Percentiles rank a stretch among this genome's conserved stretches.
Conservation (phyloP, 208 protist species). For the Trypanosoma vivax region DNA sequence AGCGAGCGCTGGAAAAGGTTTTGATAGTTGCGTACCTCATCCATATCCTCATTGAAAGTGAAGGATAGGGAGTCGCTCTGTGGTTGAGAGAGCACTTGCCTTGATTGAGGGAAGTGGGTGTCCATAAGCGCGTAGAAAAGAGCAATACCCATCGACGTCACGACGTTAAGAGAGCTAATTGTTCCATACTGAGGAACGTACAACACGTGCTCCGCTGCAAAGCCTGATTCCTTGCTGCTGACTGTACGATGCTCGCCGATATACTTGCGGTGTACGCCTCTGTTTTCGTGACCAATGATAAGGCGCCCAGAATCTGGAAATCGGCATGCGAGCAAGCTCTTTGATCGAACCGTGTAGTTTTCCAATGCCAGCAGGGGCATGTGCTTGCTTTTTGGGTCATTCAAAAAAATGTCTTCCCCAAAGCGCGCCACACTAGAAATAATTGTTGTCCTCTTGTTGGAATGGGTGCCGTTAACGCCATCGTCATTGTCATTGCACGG, state of each 20-base stretch:
- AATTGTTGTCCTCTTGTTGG: neutral
- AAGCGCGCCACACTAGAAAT: constrained; percentile 30
- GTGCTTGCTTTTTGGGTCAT: neutral
- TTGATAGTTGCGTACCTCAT: constrained; percentile 15
- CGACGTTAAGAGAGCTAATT: constrained; percentile 87
- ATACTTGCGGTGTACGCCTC: constrained; percentile 53
- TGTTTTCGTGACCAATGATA: constrained; percentile 82
- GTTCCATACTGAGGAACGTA: constrained; percentile 89
- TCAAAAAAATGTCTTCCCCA: neutral
- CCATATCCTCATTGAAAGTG: neutral
- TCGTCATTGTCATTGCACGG: neutral
- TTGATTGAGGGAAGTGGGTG: constrained; percentile 30
- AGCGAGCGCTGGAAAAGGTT: constrained; percentile 11
- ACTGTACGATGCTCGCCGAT: constrained; percentile 13
- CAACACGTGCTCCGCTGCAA: constrained; percentile 29
- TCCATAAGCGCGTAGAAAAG: constrained; percentile 80
- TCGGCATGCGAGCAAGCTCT: constrained; percentile 54
- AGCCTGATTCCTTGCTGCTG: neutral
- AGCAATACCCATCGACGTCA: constrained; percentile 78
- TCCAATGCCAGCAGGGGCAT: constrained; percentile 67
- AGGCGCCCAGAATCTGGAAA: constrained; percentile 34
- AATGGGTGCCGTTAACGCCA: neutral
- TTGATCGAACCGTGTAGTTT: constrained; percentile 63
- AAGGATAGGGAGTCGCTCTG: neutral
- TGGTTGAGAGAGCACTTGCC: constrained; percentile 14